phyloP scores from a whole-genome alignment of 371 early-diverging fungal species.

The Apophysomyces ossiformis region DNA sequence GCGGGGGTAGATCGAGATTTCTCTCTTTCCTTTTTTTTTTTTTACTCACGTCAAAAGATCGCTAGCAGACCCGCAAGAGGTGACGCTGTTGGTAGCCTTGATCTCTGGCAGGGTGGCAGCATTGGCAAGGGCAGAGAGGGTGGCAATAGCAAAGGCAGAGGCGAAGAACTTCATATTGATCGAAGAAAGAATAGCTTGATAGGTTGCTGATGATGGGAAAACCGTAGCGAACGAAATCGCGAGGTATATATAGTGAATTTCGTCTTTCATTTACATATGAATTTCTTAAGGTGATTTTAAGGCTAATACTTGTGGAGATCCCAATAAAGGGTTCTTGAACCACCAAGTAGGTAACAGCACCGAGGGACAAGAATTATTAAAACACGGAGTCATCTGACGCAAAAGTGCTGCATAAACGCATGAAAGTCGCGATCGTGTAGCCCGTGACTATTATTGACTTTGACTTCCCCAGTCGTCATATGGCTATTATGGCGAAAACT shows the following conservation, averaged over 20 bases:
- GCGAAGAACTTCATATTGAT: conserved; percentile 4
- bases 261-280: neutral
- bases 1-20: neutral
- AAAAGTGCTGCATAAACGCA: conserved; percentile 2
- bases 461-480: neutral
- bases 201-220: neutral
- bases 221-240: neutral
- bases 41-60: conserved; percentile 23
- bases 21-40: neutral
- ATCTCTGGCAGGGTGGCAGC: conserved; percentile 6
- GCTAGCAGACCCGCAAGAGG: conserved; percentile 4
- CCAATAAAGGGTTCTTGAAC: conserved; percentile 1
- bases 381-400: neutral
- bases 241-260: neutral
- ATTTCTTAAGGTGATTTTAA: neutral
- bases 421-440: conserved; percentile 7
- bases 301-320: too few species aligned
- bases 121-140: neutral
- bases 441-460: neutral
- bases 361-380: conserved; percentile 8
- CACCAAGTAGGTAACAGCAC: neutral
- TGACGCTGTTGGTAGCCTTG: conserved; percentile 12
- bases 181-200: neutral
- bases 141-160: neutral
- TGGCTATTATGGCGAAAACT: neutral